Percentiles rank a stretch among this genome's conserved stretches.
Conservation (phyloP, 2,329 filamentous ascomycete species). For the Cercospora sp. region DNA sequence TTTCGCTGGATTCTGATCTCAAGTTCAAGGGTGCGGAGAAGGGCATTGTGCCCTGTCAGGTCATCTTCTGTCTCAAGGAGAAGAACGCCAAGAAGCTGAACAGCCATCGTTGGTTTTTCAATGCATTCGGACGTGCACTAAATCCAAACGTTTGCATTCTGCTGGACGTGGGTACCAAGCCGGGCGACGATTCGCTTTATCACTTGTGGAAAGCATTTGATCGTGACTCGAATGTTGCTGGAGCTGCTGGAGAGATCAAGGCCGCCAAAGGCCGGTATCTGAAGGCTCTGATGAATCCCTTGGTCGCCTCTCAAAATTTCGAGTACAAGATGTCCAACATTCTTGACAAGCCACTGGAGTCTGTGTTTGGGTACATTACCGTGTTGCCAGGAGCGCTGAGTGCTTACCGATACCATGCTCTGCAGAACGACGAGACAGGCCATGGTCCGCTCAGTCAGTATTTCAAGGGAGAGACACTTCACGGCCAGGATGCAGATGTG, state of each 20-base stretch:
- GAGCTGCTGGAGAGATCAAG: slow-evolving; percentile 95
- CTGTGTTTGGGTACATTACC: slow-evolving; percentile 97
- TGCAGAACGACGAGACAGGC: slow-evolving; percentile 95
- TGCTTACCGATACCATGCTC: slow-evolving; percentile 90
- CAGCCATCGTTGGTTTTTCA: slow-evolving; percentile 99
- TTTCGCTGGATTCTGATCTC: slow-evolving; percentile 89
- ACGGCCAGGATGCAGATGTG: slow-evolving; percentile 93
- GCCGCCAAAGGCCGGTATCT: slow-evolving; percentile 89
- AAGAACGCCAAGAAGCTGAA: slow-evolving; percentile 98
- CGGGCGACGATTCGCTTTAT: slow-evolving; percentile 86
- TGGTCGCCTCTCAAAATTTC: slow-evolving; percentile 97
- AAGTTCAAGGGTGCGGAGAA: slow-evolving; percentile 99
- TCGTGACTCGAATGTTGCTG: slow-evolving; percentile 94
- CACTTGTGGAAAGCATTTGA: slow-evolving; percentile 99
- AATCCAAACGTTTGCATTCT: slow-evolving; percentile 97
- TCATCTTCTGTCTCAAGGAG: slow-evolving; percentile 98
- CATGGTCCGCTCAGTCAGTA: slow-evolving; percentile 96
- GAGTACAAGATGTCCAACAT: slow-evolving; percentile 99
- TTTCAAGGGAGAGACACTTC: slow-evolving; percentile 97
- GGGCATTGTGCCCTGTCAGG: slow-evolving; percentile 95
- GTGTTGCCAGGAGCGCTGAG: slow-evolving; percentile 92
- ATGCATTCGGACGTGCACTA: slow-evolving; percentile 87
- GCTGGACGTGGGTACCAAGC: slow-evolving; percentile 92
- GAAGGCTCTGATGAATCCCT: slow-evolving; percentile 81
- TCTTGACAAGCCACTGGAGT: slow-evolving; percentile 93